Percentiles rank a stretch among this genome's conserved stretches.
phyloP scores from a whole-genome alignment of 495 filamentous ascomycete genomes.

The Aspergillus sclerotiicarbonarius region DNA sequence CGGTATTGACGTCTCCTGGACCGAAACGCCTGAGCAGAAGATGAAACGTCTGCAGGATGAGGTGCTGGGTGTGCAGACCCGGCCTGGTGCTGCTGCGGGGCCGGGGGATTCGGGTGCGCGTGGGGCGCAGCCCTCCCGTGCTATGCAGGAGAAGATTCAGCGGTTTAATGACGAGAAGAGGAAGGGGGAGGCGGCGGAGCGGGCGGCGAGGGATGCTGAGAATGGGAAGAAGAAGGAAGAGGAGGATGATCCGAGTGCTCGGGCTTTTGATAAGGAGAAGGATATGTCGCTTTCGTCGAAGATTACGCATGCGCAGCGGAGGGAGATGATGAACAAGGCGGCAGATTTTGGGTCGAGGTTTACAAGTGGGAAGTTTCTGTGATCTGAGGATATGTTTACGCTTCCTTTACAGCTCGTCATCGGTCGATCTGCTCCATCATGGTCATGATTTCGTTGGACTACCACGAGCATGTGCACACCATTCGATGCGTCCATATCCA shows the following conservation, averaged over 20 bases:
- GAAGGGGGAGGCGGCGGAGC: slow-evolving; percentile 62
- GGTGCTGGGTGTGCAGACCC: slow-evolving; percentile 61
- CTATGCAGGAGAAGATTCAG: slow-evolving; percentile 51
- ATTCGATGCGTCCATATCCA: not conserved
- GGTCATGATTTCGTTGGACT: not conserved
- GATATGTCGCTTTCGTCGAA: slow-evolving; percentile 78
- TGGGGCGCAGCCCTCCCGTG: slow-evolving; percentile 26
- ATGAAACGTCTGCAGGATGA: slow-evolving; percentile 75
- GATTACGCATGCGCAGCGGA: slow-evolving; percentile 70
- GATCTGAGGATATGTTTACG: not conserved
- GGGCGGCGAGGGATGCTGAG: slow-evolving; percentile 45
- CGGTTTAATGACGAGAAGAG: slow-evolving; percentile 64
- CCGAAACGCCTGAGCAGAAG: slow-evolving; percentile 88
- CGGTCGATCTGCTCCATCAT: not conserved
- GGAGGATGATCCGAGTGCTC: slow-evolving; percentile 87
- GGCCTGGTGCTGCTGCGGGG: not conserved
- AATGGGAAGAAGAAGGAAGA: slow-evolving; percentile 64
- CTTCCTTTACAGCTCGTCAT: too few relatives aligned
- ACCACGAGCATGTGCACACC: not conserved
- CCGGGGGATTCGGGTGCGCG: not conserved
- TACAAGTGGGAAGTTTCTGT: slow-evolving; percentile 64
- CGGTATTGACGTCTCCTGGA: slow-evolving; percentile 67
- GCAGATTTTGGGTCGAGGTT: slow-evolving; percentile 83
- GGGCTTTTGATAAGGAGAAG: slow-evolving; percentile 91
- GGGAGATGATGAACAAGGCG: slow-evolving; percentile 76